Conservation (phyloP, 768 basidiomycete species). For the Tylopilus sp. region DNA sequence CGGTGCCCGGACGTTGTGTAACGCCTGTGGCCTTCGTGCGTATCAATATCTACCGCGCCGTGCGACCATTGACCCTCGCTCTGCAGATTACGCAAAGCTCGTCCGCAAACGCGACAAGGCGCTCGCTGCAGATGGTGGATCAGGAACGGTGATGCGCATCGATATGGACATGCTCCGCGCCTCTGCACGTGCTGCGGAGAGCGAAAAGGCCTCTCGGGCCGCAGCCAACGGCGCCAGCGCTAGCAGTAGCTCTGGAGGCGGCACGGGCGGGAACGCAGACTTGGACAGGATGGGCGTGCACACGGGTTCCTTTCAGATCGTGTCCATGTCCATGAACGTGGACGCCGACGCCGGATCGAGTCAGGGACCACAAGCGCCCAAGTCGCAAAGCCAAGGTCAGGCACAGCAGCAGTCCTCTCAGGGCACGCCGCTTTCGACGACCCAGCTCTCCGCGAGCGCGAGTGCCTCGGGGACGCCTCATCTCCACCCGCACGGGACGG, state of each 20-base stretch:
- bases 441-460: constrained; percentile 9
- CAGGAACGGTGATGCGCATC: constrained; percentile 44
- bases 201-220: constrained; percentile 26
- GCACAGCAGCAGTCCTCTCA: constrained; percentile 9
- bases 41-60: neutral
- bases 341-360: constrained; percentile 13
- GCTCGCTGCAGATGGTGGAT: constrained; percentile 50
- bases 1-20: constrained; percentile 79
- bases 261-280: constrained; percentile 7
- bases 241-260: constrained; percentile 6
- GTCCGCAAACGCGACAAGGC: constrained; percentile 76
- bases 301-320: constrained; percentile 60
- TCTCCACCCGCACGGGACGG: constrained; percentile 10
- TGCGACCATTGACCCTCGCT: neutral
- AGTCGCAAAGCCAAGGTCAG: neutral
- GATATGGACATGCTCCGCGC: constrained; percentile 76
- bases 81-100: constrained; percentile 75
- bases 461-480: constrained; percentile 14
- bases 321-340: constrained; percentile 21
- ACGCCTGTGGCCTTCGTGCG: constrained; percentile 80
- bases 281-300: constrained; percentile 40
- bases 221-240: constrained; percentile 28
- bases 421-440: constrained; percentile 1
- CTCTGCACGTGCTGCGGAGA: constrained; percentile 59
- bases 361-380: neutral